Evolutionary conservation across 23 red algal species (phyloP).

Genomic region (Pyropia haitanensis): DNA sequence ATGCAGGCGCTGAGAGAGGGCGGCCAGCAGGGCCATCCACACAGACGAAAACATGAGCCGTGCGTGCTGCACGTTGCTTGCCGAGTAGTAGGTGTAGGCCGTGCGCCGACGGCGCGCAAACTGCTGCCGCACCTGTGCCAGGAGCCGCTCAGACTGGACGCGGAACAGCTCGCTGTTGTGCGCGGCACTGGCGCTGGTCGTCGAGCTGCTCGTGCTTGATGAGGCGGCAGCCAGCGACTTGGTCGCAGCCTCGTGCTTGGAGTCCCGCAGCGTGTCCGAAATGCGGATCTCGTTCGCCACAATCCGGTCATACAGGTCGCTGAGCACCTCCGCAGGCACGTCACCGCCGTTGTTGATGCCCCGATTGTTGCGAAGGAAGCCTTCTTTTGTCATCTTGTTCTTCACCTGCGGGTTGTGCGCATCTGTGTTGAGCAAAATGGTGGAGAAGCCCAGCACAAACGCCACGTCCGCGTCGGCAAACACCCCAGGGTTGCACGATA

Average conservation of each 20-base stretch:
- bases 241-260: slow-evolving; percentile 13
- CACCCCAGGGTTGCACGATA: slow-evolving; percentile 72
- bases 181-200: slow-evolving; percentile 11
- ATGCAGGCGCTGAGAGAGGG: slow-evolving; percentile 66
- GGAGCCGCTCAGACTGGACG: slow-evolving; percentile 70
- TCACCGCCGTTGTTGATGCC: slow-evolving; percentile 98
- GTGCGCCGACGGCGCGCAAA: slow-evolving; percentile 54
- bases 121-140: slow-evolving; percentile 65
- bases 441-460: slow-evolving; percentile 84
- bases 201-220: too few species aligned
- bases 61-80: slow-evolving; percentile 72
- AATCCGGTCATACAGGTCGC: slow-evolving; percentile 78
- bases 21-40: slow-evolving; percentile 79
- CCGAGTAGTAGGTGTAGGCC: slow-evolving; percentile 72
- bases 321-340: slow-evolving; percentile 58
- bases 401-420: slow-evolving; percentile 85
- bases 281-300: slow-evolving; percentile 66
- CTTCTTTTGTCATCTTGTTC: slow-evolving; percentile 95
- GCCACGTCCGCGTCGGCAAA: slow-evolving; percentile 97
- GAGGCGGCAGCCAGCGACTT: slow-evolving; percentile 25
- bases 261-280: slow-evolving; percentile 38
- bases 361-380: slow-evolving; percentile 93
- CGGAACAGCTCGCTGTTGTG: slow-evolving; percentile 57
- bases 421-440: slow-evolving; percentile 99
- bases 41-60: slow-evolving; percentile 87